Evolutionary conservation across 1,139 yeast genomes (phyloP).

Genomic region (Hyphopichia burtonii): DNA sequence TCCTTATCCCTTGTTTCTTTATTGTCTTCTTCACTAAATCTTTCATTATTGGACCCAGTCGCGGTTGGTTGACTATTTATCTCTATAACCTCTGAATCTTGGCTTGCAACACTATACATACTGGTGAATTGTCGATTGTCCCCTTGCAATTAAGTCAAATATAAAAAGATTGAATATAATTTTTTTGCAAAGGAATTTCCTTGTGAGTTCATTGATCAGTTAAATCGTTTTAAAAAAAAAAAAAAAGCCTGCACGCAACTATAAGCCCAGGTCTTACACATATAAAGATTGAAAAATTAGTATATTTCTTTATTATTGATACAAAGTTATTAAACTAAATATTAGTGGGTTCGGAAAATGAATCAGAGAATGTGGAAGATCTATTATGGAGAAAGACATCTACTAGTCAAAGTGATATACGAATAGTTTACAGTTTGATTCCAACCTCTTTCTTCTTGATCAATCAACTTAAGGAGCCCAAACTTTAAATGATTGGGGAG

Average conservation of each 20-base stretch:
- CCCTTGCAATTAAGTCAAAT: background rate
- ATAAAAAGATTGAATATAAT: background rate
- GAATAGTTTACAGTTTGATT: too few species aligned
- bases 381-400: background rate
- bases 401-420: too few species aligned
- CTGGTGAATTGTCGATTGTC: background rate
- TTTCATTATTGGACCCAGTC: too few species aligned
- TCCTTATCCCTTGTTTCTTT: background rate
- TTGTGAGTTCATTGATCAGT: too few species aligned
- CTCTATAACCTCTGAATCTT: background rate
- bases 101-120: background rate
- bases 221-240: too few species aligned
- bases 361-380: background rate
- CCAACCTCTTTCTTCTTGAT: background rate
- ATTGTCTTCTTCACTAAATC: background rate
- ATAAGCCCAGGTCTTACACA: too few species aligned
- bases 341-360: background rate
- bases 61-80: background rate
- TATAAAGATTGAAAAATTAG: too few species aligned
- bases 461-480: slow-evolving; percentile 58
- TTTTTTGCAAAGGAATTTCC: too few species aligned
- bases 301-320: background rate
- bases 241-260: background rate
- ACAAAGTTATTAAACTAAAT: background rate
- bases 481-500: slow-evolving; percentile 82